phyloP scores from a whole-genome alignment of 2,329 filamentous ascomycete genomes.

The Capronia coronata region DNA sequence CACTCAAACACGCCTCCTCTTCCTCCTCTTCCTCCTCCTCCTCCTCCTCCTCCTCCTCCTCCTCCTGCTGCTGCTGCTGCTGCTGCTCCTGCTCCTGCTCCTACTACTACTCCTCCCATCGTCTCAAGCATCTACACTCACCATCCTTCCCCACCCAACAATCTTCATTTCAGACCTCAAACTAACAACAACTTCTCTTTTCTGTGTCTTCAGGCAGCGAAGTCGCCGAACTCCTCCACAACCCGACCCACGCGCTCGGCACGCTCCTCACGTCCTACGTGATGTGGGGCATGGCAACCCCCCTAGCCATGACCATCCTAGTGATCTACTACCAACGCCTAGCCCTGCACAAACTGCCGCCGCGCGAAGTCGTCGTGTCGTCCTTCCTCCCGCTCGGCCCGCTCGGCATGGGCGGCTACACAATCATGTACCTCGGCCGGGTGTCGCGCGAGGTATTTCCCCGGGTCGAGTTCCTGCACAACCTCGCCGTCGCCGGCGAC shows the following conservation, averaged over 20 bases:
- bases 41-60: too few relatives aligned
- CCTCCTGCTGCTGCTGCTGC: too few relatives aligned
- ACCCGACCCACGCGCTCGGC: conserved; percentile 51
- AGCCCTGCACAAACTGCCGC: conserved; percentile 61
- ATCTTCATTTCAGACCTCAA: too few relatives aligned
- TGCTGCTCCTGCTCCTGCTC: too few relatives aligned
- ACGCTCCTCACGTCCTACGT: conserved; percentile 61
- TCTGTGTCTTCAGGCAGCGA: conserved; percentile 38
- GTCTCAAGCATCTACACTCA: too few relatives aligned
- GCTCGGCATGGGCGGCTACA: conserved; percentile 60
- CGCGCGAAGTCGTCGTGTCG: conserved; percentile 61
- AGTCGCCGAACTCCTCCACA: conserved; percentile 51
- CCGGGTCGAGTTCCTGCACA: conserved; percentile 28
- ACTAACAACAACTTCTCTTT: background rate
- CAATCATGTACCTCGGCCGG: conserved; percentile 47
- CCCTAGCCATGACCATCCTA: conserved; percentile 57
- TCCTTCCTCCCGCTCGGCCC: conserved; percentile 63
- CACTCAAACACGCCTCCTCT: too few relatives aligned
- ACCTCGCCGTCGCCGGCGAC: conserved; percentile 30
- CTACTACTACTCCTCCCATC: too few relatives aligned
- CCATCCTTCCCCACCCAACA: too few relatives aligned
- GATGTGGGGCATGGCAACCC: conserved; percentile 57
- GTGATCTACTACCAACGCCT: conserved; percentile 65
- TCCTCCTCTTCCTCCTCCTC: too few relatives aligned
- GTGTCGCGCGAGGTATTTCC: conserved; percentile 39